phyloP scores from a whole-genome alignment of 1,284 basidiomycete species.

The Moesziomyces aphidis region DNA sequence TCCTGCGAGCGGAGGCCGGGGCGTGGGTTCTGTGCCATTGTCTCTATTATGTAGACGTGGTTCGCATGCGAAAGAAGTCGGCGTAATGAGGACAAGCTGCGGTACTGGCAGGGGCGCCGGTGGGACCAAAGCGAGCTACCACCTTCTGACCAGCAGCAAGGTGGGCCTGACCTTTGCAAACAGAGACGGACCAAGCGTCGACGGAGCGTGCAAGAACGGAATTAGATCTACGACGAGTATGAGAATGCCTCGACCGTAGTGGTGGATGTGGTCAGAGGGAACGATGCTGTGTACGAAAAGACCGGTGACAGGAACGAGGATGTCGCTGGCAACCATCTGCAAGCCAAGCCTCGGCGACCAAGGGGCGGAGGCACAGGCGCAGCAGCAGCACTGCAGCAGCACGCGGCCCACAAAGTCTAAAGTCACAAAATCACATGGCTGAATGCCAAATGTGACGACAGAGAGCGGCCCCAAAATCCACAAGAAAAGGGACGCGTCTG shows the following conservation, averaged over 20 bases:
- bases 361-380: neutral
- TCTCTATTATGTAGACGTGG: neutral
- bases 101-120: neutral
- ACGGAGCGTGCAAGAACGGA: too few species aligned
- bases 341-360: slow-evolving; percentile 1
- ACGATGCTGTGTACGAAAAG: neutral
- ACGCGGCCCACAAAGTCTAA: neutral
- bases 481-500: neutral
- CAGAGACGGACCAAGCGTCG: neutral
- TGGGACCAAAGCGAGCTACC: neutral
- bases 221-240: neutral
- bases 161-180: neutral
- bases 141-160: slow-evolving; percentile 18
- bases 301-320: neutral
- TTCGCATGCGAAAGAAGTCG: neutral
- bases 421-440: neutral
- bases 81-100: neutral
- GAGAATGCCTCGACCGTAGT: neutral
- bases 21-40: neutral
- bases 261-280: neutral
- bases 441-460: neutral
- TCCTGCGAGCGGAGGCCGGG: slow-evolving; percentile 21
- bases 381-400: too few species aligned
- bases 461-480: neutral
- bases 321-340: neutral